Evolutionary conservation across 768 basidiomycete genomes (phyloP).

Genomic region (Rhodotorula sphaerocarpa): DNA sequence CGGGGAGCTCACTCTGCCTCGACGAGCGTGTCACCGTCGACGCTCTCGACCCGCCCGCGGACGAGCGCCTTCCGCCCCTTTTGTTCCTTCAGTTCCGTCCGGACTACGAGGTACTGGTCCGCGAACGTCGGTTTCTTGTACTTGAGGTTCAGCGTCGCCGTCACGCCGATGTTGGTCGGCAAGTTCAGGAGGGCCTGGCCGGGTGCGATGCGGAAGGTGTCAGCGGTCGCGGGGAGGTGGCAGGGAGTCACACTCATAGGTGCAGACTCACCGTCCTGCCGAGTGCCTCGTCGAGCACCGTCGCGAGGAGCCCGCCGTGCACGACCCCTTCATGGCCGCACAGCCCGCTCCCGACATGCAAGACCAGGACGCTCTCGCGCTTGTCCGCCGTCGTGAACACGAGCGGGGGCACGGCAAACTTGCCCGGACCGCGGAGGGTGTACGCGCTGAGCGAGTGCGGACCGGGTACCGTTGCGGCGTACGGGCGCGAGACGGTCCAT

Average conservation of each 20-base stretch:
- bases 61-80: constrained; percentile 74
- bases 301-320: constrained; percentile 86
- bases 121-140: constrained; percentile 61
- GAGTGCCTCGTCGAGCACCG: constrained; percentile 75
- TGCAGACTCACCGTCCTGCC: constrained; percentile 58
- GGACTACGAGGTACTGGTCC: constrained; percentile 70
- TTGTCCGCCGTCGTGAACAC: constrained; percentile 69
- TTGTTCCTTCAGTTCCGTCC: constrained; percentile 56
- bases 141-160: constrained; percentile 69
- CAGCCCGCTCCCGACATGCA: constrained; percentile 75
- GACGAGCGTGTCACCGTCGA: constrained; percentile 71
- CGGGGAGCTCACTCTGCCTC: constrained; percentile 58
- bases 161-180: constrained; percentile 84
- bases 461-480: constrained; percentile 61
- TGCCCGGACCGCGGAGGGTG: constrained; percentile 76
- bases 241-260: background rate
- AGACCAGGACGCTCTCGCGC: constrained; percentile 58
- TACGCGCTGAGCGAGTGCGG: constrained; percentile 80
- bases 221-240: background rate
- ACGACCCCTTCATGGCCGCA: constrained; percentile 72
- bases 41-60: constrained; percentile 62
- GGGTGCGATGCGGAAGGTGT: background rate
- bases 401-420: constrained; percentile 69
- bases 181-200: constrained; percentile 71
- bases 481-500: constrained; percentile 57